Evolutionary conservation across 306 rosid species (phyloP), one percentile per base, ranked within the genome.

Genomic region (Lablab purpureus): DNA sequence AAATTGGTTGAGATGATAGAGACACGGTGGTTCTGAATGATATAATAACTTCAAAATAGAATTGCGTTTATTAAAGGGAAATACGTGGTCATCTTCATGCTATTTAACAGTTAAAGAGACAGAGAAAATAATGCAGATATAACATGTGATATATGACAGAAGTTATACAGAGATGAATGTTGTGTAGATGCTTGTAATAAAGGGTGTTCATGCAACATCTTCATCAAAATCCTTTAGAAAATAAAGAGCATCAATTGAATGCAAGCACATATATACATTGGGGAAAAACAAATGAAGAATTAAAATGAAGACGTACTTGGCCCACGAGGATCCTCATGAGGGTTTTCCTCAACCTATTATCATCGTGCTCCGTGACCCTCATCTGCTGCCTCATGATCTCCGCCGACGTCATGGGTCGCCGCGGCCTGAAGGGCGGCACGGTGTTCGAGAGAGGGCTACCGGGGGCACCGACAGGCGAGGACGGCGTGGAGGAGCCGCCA

Each of bases 311-410:
- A 8, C 40, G 27, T 90, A 92, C 99, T 88, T 95, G 99, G 83
- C 99, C 99, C 40, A 95, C 96, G 12, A 95, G 91, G 49, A 96
- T 88, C 72, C 98, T 88, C 99, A 92, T 84, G 66, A 95, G 99
- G 10, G 98, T 91, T 83, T 90, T 95, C 74, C 99, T 80, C 1
- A 95, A 82, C 71, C 89, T 85, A 63, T 77, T 88, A 59, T 95
- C 99, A 76, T 95, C 92, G 32, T 89, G 96, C 75, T 95, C 99
- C 5, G 97, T 86, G 34, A 95, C 92, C 84, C 84, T 85, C 99
- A 95, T 95, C 84, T 95, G 99, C 71, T 91, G 97, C 75, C 98
- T 86, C 99, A 95, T 95, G 74, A 95, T 92, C 91, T 95, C 99
- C 0, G 99, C 99, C 0, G 97, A 88, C 2, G 99, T 95, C 99